Base-by-base conservation (phyloP, 192 early-diverging fungal species). In the Anaeromyces robustus region DNA sequence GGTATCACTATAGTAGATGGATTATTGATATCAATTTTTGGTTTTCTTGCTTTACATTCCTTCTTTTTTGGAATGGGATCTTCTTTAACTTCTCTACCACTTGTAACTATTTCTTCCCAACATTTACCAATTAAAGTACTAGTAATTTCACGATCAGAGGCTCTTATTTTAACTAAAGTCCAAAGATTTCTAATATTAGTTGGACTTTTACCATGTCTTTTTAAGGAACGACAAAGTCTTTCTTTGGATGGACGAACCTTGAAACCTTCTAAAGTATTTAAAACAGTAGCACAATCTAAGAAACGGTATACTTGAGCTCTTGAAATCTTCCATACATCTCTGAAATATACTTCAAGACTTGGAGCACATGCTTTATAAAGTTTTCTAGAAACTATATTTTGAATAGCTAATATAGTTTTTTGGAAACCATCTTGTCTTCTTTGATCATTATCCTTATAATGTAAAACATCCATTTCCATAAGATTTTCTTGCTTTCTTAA, bases 201-300 rank as follows among this genome's bases (percentile, higher is more conserved):
- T 28, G 79, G 78, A 30, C 80, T 86, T 77, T 87, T 86, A 59
- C 85, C 86, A 29, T 88, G 80, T 11, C 82, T 79, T 79, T 89
- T 89, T 26, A 89, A 81, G 16, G 88, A 87, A 1, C 88, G 84
- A 79, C 88, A 89, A 16, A 89, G 85, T 16, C 88, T 86, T 80
- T 89, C 88, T 29, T 86, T 87, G 18, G 84, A 85, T 29, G 88
- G 88, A n/a, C 82, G 84, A 18, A 82, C 80, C 3, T 78, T 16
- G 79, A 89, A 89, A 26, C 80, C 84, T 12, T 87, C 86, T 30
- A 89, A 82, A 59, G 86, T 84, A 83, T 88, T 79, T 68, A 68
- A 82, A 80, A 88, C 86, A 7, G 81, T 52, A 37, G 87, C 87
- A 79, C 87, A 88, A 80, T 89, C 88, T 80, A 89, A 41, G 78